Base-by-base conservation (phyloP, 225 moss, liverwort and hornwort genomes). In the Rhytidiadelphus loreus region DNA sequence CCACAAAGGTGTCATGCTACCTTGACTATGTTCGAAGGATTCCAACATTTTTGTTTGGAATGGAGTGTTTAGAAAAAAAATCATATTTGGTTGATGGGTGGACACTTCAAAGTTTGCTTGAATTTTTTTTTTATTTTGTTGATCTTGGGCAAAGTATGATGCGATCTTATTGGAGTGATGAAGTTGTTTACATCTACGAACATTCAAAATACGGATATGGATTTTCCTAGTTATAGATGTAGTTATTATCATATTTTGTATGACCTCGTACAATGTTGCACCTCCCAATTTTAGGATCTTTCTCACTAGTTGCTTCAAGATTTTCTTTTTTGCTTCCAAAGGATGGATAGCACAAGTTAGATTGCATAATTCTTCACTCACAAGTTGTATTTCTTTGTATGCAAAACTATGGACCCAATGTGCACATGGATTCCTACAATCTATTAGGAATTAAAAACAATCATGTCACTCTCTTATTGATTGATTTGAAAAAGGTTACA, bases 41-140 rank as follows among this genome's bases (percentile, higher is more conserved):
- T 44, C 3, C 19, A 20, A 57, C 41, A 41, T 41, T 8, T 58
- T 1, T 41, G 2, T 28, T 39, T 79, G 12, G 12, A 58, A 41
- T 3, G 39, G 19, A 80, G 12, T 12, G 5, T 39, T 3, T 28
- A 39, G 28, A 28, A 0, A 7, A 0, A 7, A 53, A 79, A 25
- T 79, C 12, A 7, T 24, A 37, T 3, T 0, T 78, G 0, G 4
- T 2, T 37, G 3, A 37, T 52, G 23, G 6, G 12, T 4, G 4
- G 4, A 5, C 15, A 23, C 17, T 78, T 11, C 1, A 11, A 0
- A 13, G 0, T 13, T 17, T 1, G 11, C 0, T 28, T 0, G 28
- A 28, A n/a, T n/a, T n/a, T n/a, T n/a, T 29, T 6, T 72, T 72
- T 11, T 44, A 29, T 72, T 72, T 44, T 0, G 5, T 44, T 44